Percentiles rank a stretch among this genome's conserved stretches.
Evolutionary conservation across 257 asterid genomes (phyloP).

Genomic region (Scutellaria baicalensis): DNA sequence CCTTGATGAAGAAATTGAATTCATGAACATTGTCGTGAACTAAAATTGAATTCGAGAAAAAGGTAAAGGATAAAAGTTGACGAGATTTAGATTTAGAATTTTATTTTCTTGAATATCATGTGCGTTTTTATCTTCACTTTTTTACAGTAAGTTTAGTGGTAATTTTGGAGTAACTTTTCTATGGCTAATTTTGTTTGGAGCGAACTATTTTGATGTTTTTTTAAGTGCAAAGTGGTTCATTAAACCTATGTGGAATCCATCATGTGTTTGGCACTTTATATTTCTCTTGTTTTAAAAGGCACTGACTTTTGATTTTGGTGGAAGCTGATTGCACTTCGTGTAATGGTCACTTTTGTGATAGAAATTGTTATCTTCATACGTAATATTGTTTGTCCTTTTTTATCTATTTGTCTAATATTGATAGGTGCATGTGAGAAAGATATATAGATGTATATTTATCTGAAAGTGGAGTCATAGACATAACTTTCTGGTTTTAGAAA

Average conservation of each 20-base stretch:
- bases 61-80: not conserved
- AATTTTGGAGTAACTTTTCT: not conserved
- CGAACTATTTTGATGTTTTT: not conserved
- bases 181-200: not conserved
- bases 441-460: not conserved
- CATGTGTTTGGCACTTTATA: not conserved
- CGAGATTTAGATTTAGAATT: not conserved
- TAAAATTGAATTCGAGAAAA: not conserved
- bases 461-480: not conserved
- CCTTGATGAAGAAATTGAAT: not conserved
- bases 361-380: not conserved
- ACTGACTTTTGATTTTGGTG: conserved; percentile 21
- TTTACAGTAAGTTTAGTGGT: not conserved
- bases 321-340: conserved; percentile 10
- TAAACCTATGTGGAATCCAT: conserved; percentile 21
- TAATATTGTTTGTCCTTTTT: conserved; percentile 2
- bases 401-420: conserved; percentile 5
- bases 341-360: conserved; percentile 2
- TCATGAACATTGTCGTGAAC: not conserved
- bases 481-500: not conserved
- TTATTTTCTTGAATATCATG: not conserved
- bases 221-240: not conserved
- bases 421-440: conserved; percentile 1
- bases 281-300: conserved; percentile 2
- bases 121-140: not conserved